Conservation (phyloP, 2,329 filamentous ascomycete species). For the Diaporthe nobilis region DNA sequence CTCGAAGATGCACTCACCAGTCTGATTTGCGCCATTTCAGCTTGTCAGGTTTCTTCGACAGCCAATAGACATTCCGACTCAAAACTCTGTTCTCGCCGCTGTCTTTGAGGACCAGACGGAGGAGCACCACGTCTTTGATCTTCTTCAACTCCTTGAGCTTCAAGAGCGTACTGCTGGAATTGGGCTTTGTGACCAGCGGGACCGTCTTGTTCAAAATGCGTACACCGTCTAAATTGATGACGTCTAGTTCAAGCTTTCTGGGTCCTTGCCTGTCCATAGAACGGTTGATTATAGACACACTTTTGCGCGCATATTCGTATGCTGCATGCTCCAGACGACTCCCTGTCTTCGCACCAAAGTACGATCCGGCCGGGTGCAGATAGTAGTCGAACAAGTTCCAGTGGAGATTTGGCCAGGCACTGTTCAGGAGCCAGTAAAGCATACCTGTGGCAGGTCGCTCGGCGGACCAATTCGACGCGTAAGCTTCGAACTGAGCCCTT, state of each 20-base stretch:
- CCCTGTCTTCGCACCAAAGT: conserved; percentile 71
- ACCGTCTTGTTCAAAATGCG: neutral
- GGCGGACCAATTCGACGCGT: conserved; percentile 63
- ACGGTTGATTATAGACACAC: conserved; percentile 69
- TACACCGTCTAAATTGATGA: conserved; percentile 63
- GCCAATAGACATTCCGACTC: conserved; percentile 74
- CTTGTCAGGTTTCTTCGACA: conserved; percentile 60
- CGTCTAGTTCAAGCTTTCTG: conserved; percentile 62
- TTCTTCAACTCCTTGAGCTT: conserved; percentile 46
- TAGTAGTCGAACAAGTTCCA: conserved; percentile 78
- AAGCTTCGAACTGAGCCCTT: conserved; percentile 71
- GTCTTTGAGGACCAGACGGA: conserved; percentile 63
- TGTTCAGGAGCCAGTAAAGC: conserved; percentile 79
- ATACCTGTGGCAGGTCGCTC: conserved; percentile 69
- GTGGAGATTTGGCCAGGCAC: conserved; percentile 75
- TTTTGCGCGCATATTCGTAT: conserved; percentile 64
- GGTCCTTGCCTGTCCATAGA: conserved; percentile 55
- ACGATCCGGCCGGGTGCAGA: conserved; percentile 69
- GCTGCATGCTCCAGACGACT: conserved; percentile 65
- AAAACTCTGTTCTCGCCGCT: conserved; percentile 52
- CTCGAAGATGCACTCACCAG: conserved; percentile 59
- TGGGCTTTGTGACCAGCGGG: conserved; percentile 56
- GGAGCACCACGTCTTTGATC: conserved; percentile 60
- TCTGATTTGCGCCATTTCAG: conserved; percentile 70
- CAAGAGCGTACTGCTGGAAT: conserved; percentile 56